A percentile compares a stretch with the other conserved stretches of the same genome.
Evolutionary conservation across 192 early-diverging fungal species (phyloP).

Genomic region (Coemansia sp.): DNA sequence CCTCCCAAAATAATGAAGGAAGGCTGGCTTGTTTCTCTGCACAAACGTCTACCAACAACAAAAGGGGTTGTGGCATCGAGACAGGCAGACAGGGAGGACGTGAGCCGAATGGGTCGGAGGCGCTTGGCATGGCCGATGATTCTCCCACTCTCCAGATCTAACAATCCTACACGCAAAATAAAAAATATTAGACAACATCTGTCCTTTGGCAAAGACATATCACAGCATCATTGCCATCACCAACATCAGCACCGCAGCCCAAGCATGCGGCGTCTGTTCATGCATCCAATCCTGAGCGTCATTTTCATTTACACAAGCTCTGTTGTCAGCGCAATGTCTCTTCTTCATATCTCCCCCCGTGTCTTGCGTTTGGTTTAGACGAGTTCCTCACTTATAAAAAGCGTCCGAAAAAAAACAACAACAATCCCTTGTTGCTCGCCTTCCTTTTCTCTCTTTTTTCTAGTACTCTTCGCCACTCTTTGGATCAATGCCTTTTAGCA

Average conservation of each 20-base stretch:
- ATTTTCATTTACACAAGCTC: not conserved
- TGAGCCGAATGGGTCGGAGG: not conserved
- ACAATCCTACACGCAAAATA: not conserved
- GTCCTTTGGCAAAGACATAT: not conserved
- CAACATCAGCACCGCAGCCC: not conserved
- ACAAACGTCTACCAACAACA: too few species aligned
- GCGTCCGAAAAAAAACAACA: not conserved
- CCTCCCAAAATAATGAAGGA: not conserved
- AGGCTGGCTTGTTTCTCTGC: not conserved
- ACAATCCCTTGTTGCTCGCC: not conserved
- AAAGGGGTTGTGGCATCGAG: not conserved
- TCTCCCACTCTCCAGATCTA: not conserved
- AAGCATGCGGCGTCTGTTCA: not conserved
- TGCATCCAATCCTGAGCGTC: slow-evolving; percentile 3
- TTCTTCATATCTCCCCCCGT: not conserved
- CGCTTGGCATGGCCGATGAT: not conserved
- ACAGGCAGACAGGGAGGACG: not conserved
- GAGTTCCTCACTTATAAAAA: slow-evolving; percentile 1
- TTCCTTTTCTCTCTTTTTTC: not conserved
- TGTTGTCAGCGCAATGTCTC: not conserved
- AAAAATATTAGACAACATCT: not conserved
- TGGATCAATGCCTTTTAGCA: not conserved
- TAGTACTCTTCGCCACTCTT: slow-evolving; percentile 3
- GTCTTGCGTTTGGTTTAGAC: not conserved
- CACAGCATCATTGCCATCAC: not conserved